Evolutionary conservation across 1,139 yeast species (phyloP).

Genomic region (Geotrichum klebahnii): DNA sequence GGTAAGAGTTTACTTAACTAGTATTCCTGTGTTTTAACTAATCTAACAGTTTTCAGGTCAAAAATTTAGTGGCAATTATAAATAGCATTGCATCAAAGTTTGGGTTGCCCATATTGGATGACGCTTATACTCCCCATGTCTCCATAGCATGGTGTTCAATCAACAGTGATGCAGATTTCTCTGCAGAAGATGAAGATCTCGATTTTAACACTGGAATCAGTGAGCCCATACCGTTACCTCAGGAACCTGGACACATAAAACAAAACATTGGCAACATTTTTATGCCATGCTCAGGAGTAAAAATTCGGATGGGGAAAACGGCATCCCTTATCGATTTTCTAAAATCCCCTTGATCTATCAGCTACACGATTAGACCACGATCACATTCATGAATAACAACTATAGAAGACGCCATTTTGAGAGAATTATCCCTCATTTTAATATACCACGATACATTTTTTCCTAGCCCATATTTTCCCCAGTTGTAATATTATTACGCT

Average conservation of each 20-base stretch:
- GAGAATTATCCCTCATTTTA: too few species aligned
- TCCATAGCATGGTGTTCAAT: constrained; percentile 29
- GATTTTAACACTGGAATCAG: not conserved
- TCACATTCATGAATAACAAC: too few species aligned
- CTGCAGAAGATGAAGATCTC: not conserved
- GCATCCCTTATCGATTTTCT: constrained; percentile 5
- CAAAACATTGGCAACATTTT: not conserved
- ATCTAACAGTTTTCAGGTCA: not conserved
- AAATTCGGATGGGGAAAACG: constrained; percentile 21
- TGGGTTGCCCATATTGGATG: constrained; percentile 23
- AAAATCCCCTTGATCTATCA: too few species aligned
- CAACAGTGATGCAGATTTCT: not conserved
- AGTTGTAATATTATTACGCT: too few species aligned
- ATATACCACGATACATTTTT: too few species aligned
- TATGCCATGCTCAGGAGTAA: constrained; percentile 10
- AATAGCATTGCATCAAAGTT: constrained; percentile 19
- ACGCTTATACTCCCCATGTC: constrained; percentile 25
- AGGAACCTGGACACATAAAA: too few species aligned
- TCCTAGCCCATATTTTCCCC: too few species aligned
- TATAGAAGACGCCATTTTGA: too few species aligned
- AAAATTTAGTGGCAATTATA: constrained; percentile 15
- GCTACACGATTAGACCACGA: too few species aligned
- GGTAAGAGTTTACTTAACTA: constrained; percentile 18
- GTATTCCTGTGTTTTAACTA: not conserved
- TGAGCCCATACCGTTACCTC: too few species aligned